Evolutionary conservation across 2,329 filamentous ascomycete species (phyloP), one percentile per base, ranked within the genome.

Genomic region (Colletotrichum paranaense): DNA sequence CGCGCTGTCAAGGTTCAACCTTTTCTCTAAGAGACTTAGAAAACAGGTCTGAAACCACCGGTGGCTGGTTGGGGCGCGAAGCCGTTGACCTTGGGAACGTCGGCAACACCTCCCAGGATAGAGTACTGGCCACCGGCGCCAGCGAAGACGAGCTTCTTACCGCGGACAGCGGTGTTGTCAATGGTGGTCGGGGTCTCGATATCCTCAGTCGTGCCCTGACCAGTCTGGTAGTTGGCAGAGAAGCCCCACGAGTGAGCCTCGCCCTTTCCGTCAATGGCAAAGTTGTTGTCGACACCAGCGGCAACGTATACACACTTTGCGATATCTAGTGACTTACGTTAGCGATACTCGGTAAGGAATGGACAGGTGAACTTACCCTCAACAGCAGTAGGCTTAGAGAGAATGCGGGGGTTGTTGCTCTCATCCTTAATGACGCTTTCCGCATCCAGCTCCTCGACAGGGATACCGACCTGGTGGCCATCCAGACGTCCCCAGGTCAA

Each of bases 101-200:
- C 71, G 42, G 75, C 79, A 28, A 80, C 79, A 66, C 88, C 88
- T 11, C 88, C 86, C n/a, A 94, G 78, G 28, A 94, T 83, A 1
- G 92, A 93, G 81, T 91, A 98, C 80, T 98, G 95, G 5, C 95
- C 95, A 76, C 96, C 95, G n/a, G 93, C 93, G 56, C 94, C 94
- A n/a, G 93, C 94, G 83, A 89, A 94, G 42, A 91, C 88, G 56
- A 98, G 87, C 81, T 92, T 91, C 83, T 93, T 92, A 55, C 90
- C 94, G 35, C 91, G 89, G 32, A 97, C 90, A 55, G 95, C 95
- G 14, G 92, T 93, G 85, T 98, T 98, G 79, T 97, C 93, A 68
- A 98, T 94, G 62, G 92, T 79, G 0, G 93, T 97, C 0, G 95
- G 94, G 28, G 90, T 87, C 76, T 92, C 88, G 35, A 98, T 89